Evolutionary conservation across 306 rosid genomes (phyloP), one percentile per base, ranked within the genome.

Genomic region (Lathyrus sativus): DNA sequence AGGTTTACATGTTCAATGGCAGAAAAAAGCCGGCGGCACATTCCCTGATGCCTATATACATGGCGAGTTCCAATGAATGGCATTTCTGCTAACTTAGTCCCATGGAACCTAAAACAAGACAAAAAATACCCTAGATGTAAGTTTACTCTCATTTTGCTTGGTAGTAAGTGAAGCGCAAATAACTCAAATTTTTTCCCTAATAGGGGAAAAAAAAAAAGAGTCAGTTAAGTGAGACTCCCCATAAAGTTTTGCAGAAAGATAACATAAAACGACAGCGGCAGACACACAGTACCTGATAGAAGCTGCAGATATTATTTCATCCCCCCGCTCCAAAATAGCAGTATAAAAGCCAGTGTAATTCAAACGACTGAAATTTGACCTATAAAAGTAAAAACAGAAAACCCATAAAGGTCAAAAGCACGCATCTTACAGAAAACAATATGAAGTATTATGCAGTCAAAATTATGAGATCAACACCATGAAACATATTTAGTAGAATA

Each of bases 21-120:
- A 57, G 86, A 70, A 73, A 95, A 88, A 81, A 95, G 96, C 45
- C 95, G 85, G 35, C 99, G 97, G 73, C 96, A 95, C 99, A 95
- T 95, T 81, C 99, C 99, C 78, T 95, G 97, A 54, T 86, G 96
- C 78, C 99, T 91, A 58, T 95, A 88, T 71, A 91, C 81, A 55
- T 91, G 95, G 69, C 97, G 99, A 76, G 97, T 91, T 76, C 97
- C 97, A 13, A 95, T 95, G 74, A 86, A 95, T 55, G 99, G 99
- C 99, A 95, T 95, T 89, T 95, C 99, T 5, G 85, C 95, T 69
- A 95, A 72, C 83, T 74, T 82, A n/a, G 97, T 88, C 72, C 99
- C 95, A 67, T 87, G 99, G 84, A 95, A 91, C 95, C 99, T 95
- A 77, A 26, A 62, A 68, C 39, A 60, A 15, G 18, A 68, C 2